A percentile compares a stretch with the other conserved stretches of the same genome.
phyloP scores from a whole-genome alignment of 139 green algal genomes.

The Closterium sp. region DNA sequence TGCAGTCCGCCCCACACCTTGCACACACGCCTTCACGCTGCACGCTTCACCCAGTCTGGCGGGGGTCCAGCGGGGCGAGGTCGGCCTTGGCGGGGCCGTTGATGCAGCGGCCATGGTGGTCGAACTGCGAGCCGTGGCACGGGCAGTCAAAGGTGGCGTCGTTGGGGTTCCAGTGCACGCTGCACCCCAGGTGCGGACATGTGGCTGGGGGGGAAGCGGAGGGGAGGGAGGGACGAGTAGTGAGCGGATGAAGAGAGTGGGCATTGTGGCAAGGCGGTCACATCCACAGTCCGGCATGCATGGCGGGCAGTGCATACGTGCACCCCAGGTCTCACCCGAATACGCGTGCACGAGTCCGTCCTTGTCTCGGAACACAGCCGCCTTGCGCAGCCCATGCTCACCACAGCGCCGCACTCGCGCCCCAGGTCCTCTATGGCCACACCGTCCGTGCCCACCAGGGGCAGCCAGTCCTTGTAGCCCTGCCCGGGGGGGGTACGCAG shows the following conservation, averaged over 20 bases:
- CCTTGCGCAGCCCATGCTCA: constrained; percentile 26
- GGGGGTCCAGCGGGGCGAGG: constrained; percentile 35
- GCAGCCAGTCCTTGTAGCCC: constrained; percentile 32
- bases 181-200: constrained; percentile 61
- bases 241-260: too few species aligned
- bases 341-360: constrained; percentile 10
- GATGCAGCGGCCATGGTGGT: constrained; percentile 58
- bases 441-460: constrained; percentile 37
- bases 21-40: too few species aligned
- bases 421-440: constrained; percentile 36
- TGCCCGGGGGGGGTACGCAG: too few species aligned
- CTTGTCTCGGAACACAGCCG: constrained; percentile 35
- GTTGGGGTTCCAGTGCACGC: constrained; percentile 65
- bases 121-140: constrained; percentile 69
- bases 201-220: too few species aligned
- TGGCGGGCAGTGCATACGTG: too few species aligned
- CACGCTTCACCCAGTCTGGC: too few species aligned
- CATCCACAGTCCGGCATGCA: too few species aligned
- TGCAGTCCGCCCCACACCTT: too few species aligned
- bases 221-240: too few species aligned
- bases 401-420: constrained; percentile 25
- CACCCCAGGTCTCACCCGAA: too few species aligned
- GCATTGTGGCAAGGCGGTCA: too few species aligned
- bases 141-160: constrained; percentile 73
- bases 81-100: constrained; percentile 61